These are phyloP conservation scores for Pleomassaria siparia DNA, from an alignment of 2,329 filamentous ascomycete genomes.

Conservation along the genomic window DNA sequence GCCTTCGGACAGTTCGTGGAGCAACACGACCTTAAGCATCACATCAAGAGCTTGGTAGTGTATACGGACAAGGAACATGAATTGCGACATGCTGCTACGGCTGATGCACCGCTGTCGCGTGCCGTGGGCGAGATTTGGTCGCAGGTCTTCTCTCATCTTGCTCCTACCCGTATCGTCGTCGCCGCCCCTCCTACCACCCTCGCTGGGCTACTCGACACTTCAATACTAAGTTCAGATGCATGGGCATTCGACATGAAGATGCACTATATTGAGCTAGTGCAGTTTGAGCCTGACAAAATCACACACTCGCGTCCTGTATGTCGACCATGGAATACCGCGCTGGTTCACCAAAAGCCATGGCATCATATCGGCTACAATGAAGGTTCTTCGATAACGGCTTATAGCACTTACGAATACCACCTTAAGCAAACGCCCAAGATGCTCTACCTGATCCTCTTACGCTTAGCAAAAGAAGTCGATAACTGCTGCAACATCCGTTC, in stretches of 20 bases:
- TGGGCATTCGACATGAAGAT: constrained; percentile 66
- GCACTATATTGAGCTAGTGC: constrained; percentile 58
- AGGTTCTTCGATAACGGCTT: constrained; percentile 71
- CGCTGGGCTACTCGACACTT: constrained; percentile 60
- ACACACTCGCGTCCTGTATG: constrained; percentile 13
- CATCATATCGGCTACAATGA: constrained; percentile 69
- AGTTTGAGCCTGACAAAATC: constrained; percentile 10
- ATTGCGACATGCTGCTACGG: constrained; percentile 26
- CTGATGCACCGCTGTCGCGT: constrained; percentile 50
- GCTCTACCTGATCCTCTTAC: constrained; percentile 52
- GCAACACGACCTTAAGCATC: constrained; percentile 26
- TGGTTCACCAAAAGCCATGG: constrained; percentile 67
- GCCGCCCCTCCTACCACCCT: constrained; percentile 63
- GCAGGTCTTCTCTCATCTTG: constrained; percentile 27
- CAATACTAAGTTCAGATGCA: constrained; percentile 58
- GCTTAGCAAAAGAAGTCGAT: constrained; percentile 25
- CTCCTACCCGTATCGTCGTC: constrained; percentile 40
- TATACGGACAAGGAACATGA: constrained; percentile 45
- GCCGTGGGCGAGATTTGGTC: constrained; percentile 45
- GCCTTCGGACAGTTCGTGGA: constrained; percentile 21
- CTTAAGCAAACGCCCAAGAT: constrained; percentile 65
- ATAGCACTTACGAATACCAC: constrained; percentile 72
- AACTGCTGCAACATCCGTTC: constrained; percentile 45
- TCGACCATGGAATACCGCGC: constrained; percentile 23
- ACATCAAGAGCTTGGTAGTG: constrained; percentile 53